phyloP scores from a whole-genome alignment of 2,329 filamentous ascomycete species.

The Neonectria ditissima region DNA sequence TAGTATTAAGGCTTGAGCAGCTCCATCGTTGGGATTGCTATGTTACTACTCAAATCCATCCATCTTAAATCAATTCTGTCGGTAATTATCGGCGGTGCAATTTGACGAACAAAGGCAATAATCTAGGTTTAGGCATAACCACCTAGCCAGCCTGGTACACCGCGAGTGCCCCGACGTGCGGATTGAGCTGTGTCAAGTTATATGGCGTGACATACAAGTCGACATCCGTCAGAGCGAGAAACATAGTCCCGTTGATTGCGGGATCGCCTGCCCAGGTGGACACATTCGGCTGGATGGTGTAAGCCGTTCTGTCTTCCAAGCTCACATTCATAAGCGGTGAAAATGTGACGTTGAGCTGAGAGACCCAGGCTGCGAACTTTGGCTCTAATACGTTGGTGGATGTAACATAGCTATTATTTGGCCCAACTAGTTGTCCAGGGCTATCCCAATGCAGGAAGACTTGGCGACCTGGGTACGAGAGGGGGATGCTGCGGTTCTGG shows the following conservation, averaged over 20 bases:
- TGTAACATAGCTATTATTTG: constrained; percentile 86
- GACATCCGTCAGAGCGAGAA: constrained; percentile 78
- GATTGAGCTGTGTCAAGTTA: constrained; percentile 79
- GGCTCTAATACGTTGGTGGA: constrained; percentile 68
- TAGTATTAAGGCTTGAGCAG: too few species aligned
- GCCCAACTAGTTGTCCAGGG: constrained; percentile 76
- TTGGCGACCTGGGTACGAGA: constrained; percentile 79
- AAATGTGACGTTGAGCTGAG: constrained; percentile 82
- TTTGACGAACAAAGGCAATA: too few species aligned
- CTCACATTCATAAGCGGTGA: constrained; percentile 68
- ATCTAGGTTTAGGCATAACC: background rate
- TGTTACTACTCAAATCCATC: too few species aligned
- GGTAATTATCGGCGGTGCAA: too few species aligned
- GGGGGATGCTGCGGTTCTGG: constrained; percentile 75
- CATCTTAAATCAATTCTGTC: too few species aligned
- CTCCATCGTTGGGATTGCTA: too few species aligned
- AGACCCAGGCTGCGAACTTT: constrained; percentile 79
- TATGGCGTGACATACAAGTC: constrained; percentile 79
- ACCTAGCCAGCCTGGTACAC: constrained; percentile 81
- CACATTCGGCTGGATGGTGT: constrained; percentile 78
- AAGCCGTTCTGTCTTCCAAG: constrained; percentile 62
- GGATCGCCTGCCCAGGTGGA: constrained; percentile 76
- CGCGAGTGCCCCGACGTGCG: constrained; percentile 79
- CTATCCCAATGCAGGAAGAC: constrained; percentile 80
- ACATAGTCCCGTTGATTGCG: constrained; percentile 82